Evolutionary conservation across 176 grass and related monocot genomes (phyloP).

Genomic region (Carex myosuroides): DNA sequence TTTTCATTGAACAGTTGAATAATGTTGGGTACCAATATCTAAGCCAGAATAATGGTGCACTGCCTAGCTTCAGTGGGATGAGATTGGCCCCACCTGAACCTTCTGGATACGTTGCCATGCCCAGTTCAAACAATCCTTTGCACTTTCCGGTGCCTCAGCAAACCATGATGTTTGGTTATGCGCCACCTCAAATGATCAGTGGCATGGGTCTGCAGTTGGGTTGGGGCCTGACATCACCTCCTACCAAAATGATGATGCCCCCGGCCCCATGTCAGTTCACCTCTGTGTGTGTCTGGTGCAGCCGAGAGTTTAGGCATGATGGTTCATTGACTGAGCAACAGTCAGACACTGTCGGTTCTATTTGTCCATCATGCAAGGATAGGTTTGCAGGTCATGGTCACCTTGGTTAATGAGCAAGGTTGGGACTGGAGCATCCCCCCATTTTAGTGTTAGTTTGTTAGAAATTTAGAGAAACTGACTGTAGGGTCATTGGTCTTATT

Average conservation of each 20-base stretch:
- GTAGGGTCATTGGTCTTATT: neutral
- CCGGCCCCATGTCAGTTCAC: constrained; percentile 9
- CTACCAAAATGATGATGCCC: constrained; percentile 32
- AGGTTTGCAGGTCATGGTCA: constrained; percentile 44
- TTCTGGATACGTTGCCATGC: constrained; percentile 30
- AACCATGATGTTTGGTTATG: constrained; percentile 53
- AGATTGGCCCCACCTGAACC: constrained; percentile 25
- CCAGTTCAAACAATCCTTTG: constrained; percentile 32
- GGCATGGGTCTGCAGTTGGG: constrained; percentile 35
- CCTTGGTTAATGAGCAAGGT: neutral
- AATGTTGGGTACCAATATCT: constrained; percentile 16
- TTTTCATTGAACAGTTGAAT: constrained; percentile 14
- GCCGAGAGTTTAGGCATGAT: constrained; percentile 61
- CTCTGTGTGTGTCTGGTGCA: constrained; percentile 62
- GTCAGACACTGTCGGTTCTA: constrained; percentile 48
- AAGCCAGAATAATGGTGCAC: constrained; percentile 17
- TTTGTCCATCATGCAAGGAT: constrained; percentile 74
- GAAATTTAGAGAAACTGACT: constrained; percentile 12
- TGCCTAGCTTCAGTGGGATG: constrained; percentile 26
- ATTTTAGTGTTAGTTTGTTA: constrained; percentile 11
- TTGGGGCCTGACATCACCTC: constrained; percentile 52
- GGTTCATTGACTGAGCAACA: constrained; percentile 28
- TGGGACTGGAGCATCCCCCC: neutral
- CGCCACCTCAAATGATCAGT: constrained; percentile 31
- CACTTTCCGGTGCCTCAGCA: constrained; percentile 34